These are phyloP conservation scores for Orbilia ellipsospora DNA, from an alignment of 2,329 filamentous ascomycete genomes.

Conservation along the genomic window DNA sequence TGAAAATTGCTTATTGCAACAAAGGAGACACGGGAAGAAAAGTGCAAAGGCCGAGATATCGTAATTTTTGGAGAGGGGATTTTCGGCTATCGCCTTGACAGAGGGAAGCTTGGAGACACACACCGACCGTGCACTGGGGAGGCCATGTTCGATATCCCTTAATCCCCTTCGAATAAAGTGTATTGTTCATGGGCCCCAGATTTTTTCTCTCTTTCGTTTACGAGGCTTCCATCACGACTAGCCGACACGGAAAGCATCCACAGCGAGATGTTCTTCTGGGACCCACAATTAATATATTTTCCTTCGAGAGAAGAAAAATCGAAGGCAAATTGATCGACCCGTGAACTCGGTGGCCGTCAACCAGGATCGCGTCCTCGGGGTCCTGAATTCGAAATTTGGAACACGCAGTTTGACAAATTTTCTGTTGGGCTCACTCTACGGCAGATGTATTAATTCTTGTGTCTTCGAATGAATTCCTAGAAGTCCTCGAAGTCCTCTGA, in stretches of 20 bases:
- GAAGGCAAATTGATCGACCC: too few species aligned
- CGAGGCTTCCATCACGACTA: constrained; percentile 5
- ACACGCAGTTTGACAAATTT: too few species aligned
- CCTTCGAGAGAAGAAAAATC: too few species aligned
- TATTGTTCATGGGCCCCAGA: constrained; percentile 11
- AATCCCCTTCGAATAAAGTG: constrained; percentile 52
- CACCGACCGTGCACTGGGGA: constrained; percentile 1
- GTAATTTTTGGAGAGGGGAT: background rate
- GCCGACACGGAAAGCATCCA: too few species aligned
- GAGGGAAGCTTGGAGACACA: constrained; percentile 1
- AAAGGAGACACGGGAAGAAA: background rate
- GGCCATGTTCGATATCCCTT: constrained; percentile 40
- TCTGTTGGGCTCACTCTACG: too few species aligned
- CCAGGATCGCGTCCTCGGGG: too few species aligned
- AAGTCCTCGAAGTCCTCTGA: constrained; percentile 18
- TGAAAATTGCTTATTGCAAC: too few species aligned
- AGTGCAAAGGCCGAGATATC: background rate
- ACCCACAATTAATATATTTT: too few species aligned
- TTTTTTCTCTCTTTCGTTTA: constrained; percentile 38
- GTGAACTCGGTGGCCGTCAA: too few species aligned
- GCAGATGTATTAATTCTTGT: too few species aligned
- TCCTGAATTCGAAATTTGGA: too few species aligned
- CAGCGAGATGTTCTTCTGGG: too few species aligned
- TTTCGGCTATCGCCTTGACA: constrained; percentile 37
- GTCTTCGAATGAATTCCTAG: constrained; percentile 1